phyloP scores from a whole-genome alignment of 495 filamentous ascomycete species.

The Ramalina intermedia region DNA sequence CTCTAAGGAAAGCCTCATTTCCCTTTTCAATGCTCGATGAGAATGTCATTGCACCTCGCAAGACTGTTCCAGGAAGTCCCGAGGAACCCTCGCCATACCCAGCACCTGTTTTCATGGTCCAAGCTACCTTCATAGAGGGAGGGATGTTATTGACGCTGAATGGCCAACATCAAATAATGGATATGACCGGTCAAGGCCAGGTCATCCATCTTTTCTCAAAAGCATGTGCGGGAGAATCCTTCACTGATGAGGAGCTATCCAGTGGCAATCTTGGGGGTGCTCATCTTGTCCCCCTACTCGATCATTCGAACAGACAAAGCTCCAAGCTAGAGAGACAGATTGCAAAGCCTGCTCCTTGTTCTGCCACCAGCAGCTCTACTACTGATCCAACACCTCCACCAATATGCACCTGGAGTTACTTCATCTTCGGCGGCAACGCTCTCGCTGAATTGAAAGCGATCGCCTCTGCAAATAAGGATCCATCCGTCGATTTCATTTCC shows the following conservation, averaged over 20 bases:
- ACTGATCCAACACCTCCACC: conserved; percentile 10
- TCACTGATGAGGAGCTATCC: conserved; percentile 30
- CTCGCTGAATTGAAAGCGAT: conserved; percentile 28
- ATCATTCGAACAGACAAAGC: conserved; percentile 20
- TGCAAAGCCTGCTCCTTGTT: conserved; percentile 11
- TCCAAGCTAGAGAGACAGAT: conserved; percentile 22
- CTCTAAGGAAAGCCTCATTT: conserved; percentile 26
- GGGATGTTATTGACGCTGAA: conserved; percentile 35
- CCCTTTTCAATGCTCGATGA: conserved; percentile 42
- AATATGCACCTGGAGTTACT: conserved; percentile 28
- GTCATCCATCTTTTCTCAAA: conserved; percentile 39
- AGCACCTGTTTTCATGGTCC: conserved; percentile 33
- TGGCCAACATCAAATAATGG: conserved; percentile 36
- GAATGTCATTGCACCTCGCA: conserved; percentile 29
- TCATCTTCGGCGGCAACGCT: conserved; percentile 21
- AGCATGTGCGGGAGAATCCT: conserved; percentile 31
- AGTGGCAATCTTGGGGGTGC: conserved; percentile 30
- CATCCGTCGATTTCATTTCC: conserved; percentile 18
- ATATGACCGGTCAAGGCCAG: conserved; percentile 37
- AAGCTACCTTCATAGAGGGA: conserved; percentile 36
- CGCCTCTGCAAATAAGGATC: conserved; percentile 20
- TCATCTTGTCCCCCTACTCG: conserved; percentile 28
- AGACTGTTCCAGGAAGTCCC: conserved; percentile 23
- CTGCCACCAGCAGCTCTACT: neutral
- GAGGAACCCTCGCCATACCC: conserved; percentile 13